Base-by-base conservation (phyloP, 1,284 basidiomycete species). In the Athelia psychrophila region DNA sequence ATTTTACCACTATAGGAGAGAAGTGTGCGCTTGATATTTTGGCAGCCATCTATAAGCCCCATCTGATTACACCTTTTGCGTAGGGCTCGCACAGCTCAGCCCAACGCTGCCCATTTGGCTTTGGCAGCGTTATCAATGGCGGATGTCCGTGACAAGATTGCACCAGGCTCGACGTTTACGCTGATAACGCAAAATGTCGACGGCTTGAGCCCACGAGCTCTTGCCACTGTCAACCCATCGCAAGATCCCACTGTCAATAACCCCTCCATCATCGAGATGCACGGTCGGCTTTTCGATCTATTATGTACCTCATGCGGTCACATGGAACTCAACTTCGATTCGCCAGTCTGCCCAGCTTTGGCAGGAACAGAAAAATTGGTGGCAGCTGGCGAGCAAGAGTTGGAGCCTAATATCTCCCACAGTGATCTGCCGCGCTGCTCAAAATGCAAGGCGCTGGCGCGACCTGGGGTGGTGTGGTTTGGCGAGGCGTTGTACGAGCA, bases 131-230 rank as follows among this genome's bases (percentile, higher is more conserved):
- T 84, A 51, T 76, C 77, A 33, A 52, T 76, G 32, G 70, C 75
- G 3, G 61, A 60, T 18, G 55, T 71, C 44, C 67, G 71, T 52
- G 49, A 70, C 13, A 59, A 54, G 20, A 66, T 77, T 19, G 71
- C 72, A 1, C 76, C 77, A 9, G 62, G 59, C 19, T 69, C 78
- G 6, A 72, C 68, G 10, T 80, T 83, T 60, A 75, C 77, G 3
- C 71, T 85, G 30, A 74, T 86, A 51, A 86, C 84, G 12, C 84
- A 87, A 62, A 87, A 88, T 60, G 80, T 88, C 24, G 85, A 88
- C 57, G 79, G 81, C 3, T 73, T 87, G 12, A 81, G 78, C 55
- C 52, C 52, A n/a, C 59, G 69, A 24, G 75, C 76, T 2, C 56
- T 71, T 8, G 50, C 63, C 22, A 49, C 55, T 2, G 50, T 64